Percentiles rank a stretch among this genome's conserved stretches.
Conservation (phyloP, 1,284 basidiomycete genomes). For the Heterobasidion irregulare region DNA sequence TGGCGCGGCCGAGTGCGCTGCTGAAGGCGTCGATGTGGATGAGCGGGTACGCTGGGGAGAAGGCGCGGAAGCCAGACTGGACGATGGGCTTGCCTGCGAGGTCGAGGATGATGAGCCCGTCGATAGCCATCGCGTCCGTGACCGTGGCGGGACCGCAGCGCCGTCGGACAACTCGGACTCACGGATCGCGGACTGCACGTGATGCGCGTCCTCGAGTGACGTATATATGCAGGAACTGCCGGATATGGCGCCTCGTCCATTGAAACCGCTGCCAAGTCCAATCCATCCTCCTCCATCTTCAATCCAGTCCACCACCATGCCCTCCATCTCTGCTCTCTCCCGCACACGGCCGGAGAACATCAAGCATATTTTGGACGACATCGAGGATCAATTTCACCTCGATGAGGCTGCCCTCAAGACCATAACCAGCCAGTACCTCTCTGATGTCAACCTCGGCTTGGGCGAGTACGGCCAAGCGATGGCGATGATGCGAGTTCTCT, state of each 20-base stretch:
- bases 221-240: not conserved
- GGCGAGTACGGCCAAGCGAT: slow-evolving; percentile 66
- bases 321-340: slow-evolving; percentile 14
- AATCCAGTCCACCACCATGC: slow-evolving; percentile 11
- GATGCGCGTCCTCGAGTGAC: not conserved
- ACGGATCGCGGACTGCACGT: not conserved
- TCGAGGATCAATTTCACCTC: slow-evolving; percentile 69
- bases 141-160: not conserved
- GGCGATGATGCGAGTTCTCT: slow-evolving; percentile 76
- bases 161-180: not conserved
- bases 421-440: slow-evolving; percentile 74
- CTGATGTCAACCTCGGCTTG: slow-evolving; percentile 71
- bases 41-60: slow-evolving; percentile 71
- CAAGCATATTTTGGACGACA: slow-evolving; percentile 27
- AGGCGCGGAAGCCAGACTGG: slow-evolving; percentile 83
- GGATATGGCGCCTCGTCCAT: not conserved
- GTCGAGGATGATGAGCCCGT: slow-evolving; percentile 88
- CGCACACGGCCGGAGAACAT: slow-evolving; percentile 9
- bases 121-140: slow-evolving; percentile 58
- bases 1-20: slow-evolving; percentile 53
- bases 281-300: not conserved
- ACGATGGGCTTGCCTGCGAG: slow-evolving; percentile 78
- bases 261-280: not conserved
- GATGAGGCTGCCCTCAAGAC: slow-evolving; percentile 48
- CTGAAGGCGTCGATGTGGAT: slow-evolving; percentile 85